Conservation (phyloP, 1,284 basidiomycete species). For the Inonotus hispidus region DNA sequence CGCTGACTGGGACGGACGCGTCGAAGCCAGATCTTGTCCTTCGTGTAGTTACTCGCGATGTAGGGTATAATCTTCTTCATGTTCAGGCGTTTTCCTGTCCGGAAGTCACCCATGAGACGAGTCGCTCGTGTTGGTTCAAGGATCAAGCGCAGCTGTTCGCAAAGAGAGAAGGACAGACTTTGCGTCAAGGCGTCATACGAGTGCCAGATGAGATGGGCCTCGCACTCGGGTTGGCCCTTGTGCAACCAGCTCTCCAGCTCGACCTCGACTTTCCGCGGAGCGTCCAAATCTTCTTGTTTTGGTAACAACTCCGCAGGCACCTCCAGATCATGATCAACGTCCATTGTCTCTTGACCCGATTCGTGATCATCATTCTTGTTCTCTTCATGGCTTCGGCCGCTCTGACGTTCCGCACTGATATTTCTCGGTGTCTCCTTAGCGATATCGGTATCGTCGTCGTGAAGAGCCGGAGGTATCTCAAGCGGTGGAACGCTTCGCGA, state of each 20-base stretch:
- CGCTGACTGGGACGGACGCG: constrained; percentile 90
- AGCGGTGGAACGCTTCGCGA: neutral
- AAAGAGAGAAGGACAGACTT: constrained; percentile 86
- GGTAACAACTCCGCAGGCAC: constrained; percentile 30
- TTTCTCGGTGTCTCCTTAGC: neutral
- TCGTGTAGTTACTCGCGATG: constrained; percentile 98
- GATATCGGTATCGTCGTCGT: neutral
- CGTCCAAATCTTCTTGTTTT: constrained; percentile 28
- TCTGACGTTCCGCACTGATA: too few species aligned
- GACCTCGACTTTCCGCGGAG: constrained; percentile 44
- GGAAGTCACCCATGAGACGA: constrained; percentile 94
- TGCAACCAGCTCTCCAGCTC: constrained; percentile 62
- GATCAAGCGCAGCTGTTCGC: constrained; percentile 96
- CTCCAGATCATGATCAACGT: neutral
- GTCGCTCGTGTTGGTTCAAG: constrained; percentile 94
- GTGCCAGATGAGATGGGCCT: constrained; percentile 81
- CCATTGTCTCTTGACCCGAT: neutral
- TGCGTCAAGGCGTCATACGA: constrained; percentile 88
- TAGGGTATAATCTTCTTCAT: constrained; percentile 99
- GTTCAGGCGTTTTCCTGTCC: constrained; percentile 96
- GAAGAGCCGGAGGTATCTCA: neutral
- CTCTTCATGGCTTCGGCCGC: too few species aligned
- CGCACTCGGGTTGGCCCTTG: constrained; percentile 48
- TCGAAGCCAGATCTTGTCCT: constrained; percentile 99
- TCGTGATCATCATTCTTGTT: too few species aligned